phyloP scores from a whole-genome alignment of 192 early-diverging fungal genomes.

The Entomortierella beljakovae region DNA sequence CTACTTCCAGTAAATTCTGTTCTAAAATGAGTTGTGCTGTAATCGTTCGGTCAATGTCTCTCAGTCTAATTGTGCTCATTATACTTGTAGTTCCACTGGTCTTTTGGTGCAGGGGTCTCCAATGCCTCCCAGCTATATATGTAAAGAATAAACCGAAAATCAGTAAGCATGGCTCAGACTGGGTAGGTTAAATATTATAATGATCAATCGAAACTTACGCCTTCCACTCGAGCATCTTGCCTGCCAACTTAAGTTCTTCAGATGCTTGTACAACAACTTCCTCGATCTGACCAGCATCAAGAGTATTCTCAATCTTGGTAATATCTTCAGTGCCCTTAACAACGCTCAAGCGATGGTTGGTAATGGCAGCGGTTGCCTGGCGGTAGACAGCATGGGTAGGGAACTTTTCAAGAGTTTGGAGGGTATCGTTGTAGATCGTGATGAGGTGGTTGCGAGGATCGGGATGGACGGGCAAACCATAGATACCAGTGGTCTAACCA shows the following conservation, averaged over 20 bases:
- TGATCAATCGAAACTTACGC: conserved; percentile 54
- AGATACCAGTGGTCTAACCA: conserved; percentile 87
- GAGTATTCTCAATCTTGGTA: conserved; percentile 79
- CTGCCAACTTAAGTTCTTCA: conserved; percentile 86
- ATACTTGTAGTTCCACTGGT: conserved; percentile 84
- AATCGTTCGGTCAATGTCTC: background rate
- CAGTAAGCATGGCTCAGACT: background rate
- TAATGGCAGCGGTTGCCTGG: conserved; percentile 83
- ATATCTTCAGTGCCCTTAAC: conserved; percentile 81
- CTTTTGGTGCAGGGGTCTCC: conserved; percentile 79
- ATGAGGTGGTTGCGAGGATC: conserved; percentile 90
- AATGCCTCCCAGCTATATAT: conserved; percentile 81
- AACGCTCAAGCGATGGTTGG: conserved; percentile 78
- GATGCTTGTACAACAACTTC: conserved; percentile 91
- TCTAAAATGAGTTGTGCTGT: background rate
- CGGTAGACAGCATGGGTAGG: conserved; percentile 85
- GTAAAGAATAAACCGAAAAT: background rate
- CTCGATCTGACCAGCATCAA: conserved; percentile 90
- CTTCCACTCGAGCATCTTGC: conserved; percentile 90
- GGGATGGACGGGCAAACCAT: conserved; percentile 88
- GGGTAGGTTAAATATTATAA: background rate
- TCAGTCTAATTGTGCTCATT: conserved; percentile 45
- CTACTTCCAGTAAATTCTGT: background rate
- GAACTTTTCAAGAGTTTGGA: conserved; percentile 76
- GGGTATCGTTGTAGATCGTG: conserved; percentile 82